Conservation (phyloP, 768 basidiomycete genomes). For the Rhodotorula paludigena region DNA sequence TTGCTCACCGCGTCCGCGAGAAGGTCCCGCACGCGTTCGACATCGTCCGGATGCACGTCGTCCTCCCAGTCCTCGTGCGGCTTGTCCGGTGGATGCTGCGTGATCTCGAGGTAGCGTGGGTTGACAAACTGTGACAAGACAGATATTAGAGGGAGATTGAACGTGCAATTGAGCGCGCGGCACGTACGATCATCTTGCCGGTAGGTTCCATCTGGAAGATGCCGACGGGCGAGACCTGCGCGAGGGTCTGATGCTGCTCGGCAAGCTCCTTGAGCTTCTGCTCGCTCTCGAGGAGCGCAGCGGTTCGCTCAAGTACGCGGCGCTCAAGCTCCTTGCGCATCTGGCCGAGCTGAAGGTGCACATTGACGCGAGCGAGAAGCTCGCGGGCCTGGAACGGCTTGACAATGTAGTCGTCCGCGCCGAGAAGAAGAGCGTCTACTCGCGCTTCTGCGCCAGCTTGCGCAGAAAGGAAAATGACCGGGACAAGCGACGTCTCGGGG, state of each 20-base stretch:
- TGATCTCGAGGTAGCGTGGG: constrained; percentile 18
- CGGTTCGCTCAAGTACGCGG: constrained; percentile 28
- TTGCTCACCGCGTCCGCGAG: constrained; percentile 5
- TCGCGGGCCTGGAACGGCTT: constrained; percentile 37
- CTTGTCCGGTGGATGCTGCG: not conserved
- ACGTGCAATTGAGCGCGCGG: too few species aligned
- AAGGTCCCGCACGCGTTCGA: not conserved
- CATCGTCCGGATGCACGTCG: constrained; percentile 2
- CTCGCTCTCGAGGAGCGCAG: constrained; percentile 27
- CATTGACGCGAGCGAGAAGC: constrained; percentile 23
- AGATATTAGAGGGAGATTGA: too few species aligned
- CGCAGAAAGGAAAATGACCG: constrained; percentile 32
- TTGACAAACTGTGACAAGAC: constrained; percentile 12
- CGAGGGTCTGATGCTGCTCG: constrained; percentile 28
- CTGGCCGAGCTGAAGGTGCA: constrained; percentile 30
- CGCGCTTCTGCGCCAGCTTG: constrained; percentile 24
- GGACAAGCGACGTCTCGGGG: constrained; percentile 9
- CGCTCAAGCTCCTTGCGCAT: constrained; percentile 34
- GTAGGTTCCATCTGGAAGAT: constrained; percentile 5
- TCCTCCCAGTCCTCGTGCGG: constrained; percentile 2
- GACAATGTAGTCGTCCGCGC: constrained; percentile 34
- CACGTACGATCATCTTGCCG: constrained; percentile 1
- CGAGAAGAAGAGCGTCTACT: constrained; percentile 28
- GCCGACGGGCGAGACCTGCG: constrained; percentile 28
- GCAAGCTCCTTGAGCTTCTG: constrained; percentile 16